phyloP scores from a whole-genome alignment of 306 rosid species.

The Herpetospermum pedunculosum region DNA sequence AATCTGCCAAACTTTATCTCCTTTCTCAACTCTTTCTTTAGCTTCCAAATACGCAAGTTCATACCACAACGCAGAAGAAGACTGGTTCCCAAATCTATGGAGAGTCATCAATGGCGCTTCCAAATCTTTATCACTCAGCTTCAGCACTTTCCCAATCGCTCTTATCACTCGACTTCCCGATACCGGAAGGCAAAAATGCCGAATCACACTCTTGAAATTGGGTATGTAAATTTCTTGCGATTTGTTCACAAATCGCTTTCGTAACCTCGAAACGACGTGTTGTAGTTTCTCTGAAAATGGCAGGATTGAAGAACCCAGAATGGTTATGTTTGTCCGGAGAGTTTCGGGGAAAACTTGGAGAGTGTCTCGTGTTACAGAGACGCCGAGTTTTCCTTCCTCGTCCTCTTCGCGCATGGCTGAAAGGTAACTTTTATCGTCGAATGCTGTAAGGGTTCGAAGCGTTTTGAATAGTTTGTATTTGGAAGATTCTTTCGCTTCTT shows the following conservation, averaged over 20 bases:
- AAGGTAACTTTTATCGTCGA: conserved; percentile 52
- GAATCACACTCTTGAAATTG: conserved; percentile 49
- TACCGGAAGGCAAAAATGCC: conserved; percentile 73
- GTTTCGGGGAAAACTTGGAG: conserved; percentile 19
- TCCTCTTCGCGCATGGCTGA: conserved; percentile 72
- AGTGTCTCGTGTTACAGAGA: conserved; percentile 26
- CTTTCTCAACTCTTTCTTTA: conserved; percentile 41
- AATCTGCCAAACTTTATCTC: conserved; percentile 51
- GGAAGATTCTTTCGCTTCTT: conserved; percentile 24
- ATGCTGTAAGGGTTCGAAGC: conserved; percentile 48
- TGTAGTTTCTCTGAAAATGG: conserved; percentile 43
- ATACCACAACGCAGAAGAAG: conserved; percentile 70
- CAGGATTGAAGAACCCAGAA: conserved; percentile 41
- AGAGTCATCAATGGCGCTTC: conserved; percentile 73
- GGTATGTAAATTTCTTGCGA: conserved; percentile 38
- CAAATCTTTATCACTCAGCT: conserved; percentile 45
- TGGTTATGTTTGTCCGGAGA: conserved; percentile 31
- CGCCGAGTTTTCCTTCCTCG: conserved; percentile 52
- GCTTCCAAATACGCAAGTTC: conserved; percentile 84
- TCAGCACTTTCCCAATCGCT: conserved; percentile 53
- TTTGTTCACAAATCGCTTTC: conserved; percentile 26
- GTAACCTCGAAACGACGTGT: conserved; percentile 18
- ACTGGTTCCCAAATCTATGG: conserved; percentile 77
- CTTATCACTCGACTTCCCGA: conserved; percentile 47
- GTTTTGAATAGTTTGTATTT: conserved; percentile 37